Evolutionary conservation across 139 green algal genomes (phyloP), one percentile per base, ranked within the genome.

Genomic region (Trebouxia sp.): DNA sequence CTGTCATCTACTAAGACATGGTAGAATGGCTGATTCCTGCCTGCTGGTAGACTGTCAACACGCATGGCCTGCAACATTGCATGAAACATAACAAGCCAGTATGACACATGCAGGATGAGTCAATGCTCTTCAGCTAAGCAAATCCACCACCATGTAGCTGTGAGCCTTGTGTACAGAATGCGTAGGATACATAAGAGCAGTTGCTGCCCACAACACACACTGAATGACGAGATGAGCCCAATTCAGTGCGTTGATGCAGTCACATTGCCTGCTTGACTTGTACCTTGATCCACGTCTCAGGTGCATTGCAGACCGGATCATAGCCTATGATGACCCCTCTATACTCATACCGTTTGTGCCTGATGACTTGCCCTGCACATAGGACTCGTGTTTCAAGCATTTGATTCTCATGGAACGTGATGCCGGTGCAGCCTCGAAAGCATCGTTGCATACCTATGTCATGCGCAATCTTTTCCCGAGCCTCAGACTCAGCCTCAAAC

Each of bases 321-420:
- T 76, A 76, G 38, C 66, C 66, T 53, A 76, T 51, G 38, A 76
- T 76, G 1, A 76, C 66, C 4, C 66, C 66, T 50, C 66, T 48
- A 32, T 76, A 76, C 24, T 69, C 58, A 69, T 41, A 69, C 58
- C 58, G 39, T 41, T 69, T 69, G 28, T 69, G 58, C 28, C 58
- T 41, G 11, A 69, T 69, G 58, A 69, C 58, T 42, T 69, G 58
- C 22, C 58, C 58, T 69, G 58, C 8, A 41, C n/a, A n/a, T n/a
- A n/a, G n/a, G n/a, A n/a, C n/a, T n/a, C n/a, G n/a, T n/a, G n/a
- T n/a, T n/a, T n/a, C n/a, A n/a, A n/a, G n/a, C n/a, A n/a, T n/a
- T n/a, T n/a, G n/a, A n/a, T 65, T 22, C 6, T 62, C 51, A 62
- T 14, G 9, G 14, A 32, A 26, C 11, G 3, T 65, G 53, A 8